phyloP scores from a whole-genome alignment of 306 rosid species.

The Castanospermum australe region DNA sequence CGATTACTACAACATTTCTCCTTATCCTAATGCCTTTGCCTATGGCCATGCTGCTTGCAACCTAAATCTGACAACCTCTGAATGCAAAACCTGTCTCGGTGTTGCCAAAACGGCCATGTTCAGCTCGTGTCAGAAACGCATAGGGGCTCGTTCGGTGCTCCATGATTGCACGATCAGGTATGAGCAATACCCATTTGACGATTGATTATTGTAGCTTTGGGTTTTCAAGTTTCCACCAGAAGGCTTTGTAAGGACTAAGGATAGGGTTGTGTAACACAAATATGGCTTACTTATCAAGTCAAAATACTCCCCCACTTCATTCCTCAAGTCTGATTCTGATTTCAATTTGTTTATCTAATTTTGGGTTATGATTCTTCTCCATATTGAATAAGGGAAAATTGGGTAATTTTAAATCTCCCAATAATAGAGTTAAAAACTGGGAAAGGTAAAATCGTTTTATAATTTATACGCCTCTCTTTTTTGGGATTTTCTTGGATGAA shows the following conservation, averaged over 20 bases:
- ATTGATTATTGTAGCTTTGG: conserved; percentile 13
- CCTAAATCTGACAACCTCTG: conserved; percentile 52
- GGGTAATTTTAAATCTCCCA: background rate
- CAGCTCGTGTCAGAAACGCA: conserved; percentile 44
- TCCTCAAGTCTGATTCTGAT: background rate
- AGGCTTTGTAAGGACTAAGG: background rate
- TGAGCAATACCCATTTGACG: conserved; percentile 76
- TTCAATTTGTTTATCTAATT: background rate
- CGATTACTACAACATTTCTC: conserved; percentile 59
- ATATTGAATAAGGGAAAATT: background rate
- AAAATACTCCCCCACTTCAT: background rate
- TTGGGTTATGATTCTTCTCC: background rate
- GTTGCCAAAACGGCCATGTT: conserved; percentile 51
- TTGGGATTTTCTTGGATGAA: background rate
- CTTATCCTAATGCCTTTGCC: conserved; percentile 74
- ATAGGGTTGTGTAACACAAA: background rate
- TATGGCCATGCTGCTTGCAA: conserved; percentile 73
- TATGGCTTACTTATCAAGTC: background rate
- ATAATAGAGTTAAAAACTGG: background rate
- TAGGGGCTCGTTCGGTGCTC: conserved; percentile 64
- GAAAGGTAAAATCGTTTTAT: background rate
- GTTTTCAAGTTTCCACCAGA: background rate
- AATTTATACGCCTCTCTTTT: background rate
- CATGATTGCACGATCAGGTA: conserved; percentile 66
- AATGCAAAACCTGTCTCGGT: conserved; percentile 58